These are phyloP conservation scores for Xylariaceae sp. DNA, from an alignment of 2,329 filamentous ascomycete genomes.

Conservation along the genomic window DNA sequence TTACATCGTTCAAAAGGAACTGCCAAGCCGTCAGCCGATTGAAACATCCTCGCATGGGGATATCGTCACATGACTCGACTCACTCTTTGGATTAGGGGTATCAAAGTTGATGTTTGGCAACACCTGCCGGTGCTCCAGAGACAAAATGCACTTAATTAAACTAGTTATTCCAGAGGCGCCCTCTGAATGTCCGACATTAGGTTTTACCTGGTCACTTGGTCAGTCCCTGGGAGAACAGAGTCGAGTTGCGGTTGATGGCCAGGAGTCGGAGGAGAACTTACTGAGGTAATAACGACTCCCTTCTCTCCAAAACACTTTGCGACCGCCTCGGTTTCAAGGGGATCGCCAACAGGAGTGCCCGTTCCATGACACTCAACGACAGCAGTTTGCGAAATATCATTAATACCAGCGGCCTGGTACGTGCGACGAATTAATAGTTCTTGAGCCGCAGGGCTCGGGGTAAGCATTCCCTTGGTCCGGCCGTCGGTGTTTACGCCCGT, in stretches of 20 bases:
- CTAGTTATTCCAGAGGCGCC: slow-evolving; percentile 27
- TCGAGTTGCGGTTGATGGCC: neutral
- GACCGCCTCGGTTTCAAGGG: slow-evolving; percentile 26
- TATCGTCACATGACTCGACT: neutral
- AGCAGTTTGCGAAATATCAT: slow-evolving; percentile 27
- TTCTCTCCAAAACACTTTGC: neutral
- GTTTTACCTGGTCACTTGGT: slow-evolving; percentile 14
- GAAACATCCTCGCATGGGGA: neutral
- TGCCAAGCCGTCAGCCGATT: neutral
- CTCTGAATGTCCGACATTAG: slow-evolving; percentile 27
- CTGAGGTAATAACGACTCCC: slow-evolving; percentile 19
- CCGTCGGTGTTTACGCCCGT: slow-evolving; percentile 25
- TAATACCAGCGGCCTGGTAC: slow-evolving; percentile 2
- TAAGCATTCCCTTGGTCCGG: neutral
- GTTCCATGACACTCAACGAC: slow-evolving; percentile 29
- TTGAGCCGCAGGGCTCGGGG: slow-evolving; percentile 37
- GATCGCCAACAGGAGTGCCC: slow-evolving; percentile 24
- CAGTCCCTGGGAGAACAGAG: neutral
- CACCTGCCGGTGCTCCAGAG: slow-evolving; percentile 28
- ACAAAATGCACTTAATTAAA: slow-evolving; percentile 30
- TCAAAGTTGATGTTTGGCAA: slow-evolving; percentile 27
- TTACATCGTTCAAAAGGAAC: slow-evolving; percentile 19
- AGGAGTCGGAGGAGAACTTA: slow-evolving; percentile 1
- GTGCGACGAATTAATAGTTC: slow-evolving; percentile 1
- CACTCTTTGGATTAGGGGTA: slow-evolving; percentile 20